Conservation (phyloP, 306 rosid species). For the Castanea sativa region DNA sequence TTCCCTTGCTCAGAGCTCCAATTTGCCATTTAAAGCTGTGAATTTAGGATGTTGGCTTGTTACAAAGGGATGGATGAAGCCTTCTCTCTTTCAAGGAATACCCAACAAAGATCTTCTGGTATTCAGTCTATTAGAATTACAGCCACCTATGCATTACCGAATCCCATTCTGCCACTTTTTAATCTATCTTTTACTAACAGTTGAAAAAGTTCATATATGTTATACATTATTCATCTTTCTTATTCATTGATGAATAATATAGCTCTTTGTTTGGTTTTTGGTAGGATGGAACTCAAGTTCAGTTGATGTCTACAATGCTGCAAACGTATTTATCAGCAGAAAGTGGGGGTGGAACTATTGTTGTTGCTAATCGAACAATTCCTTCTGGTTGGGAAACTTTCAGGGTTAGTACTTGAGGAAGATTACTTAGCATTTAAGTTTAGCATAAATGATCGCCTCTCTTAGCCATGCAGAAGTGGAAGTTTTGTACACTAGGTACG, state of each 20-base stretch:
- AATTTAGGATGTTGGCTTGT: slow-evolving; percentile 69
- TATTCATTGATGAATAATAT: background rate
- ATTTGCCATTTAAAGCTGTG: slow-evolving; percentile 56
- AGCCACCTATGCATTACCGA: background rate
- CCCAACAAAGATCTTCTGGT: slow-evolving; percentile 62
- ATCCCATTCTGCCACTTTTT: too few relatives aligned
- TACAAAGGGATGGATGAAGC: slow-evolving; percentile 72
- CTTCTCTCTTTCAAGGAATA: slow-evolving; percentile 56
- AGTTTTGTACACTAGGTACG: too few relatives aligned
- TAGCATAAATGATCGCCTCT: background rate
- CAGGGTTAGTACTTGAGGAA: slow-evolving; percentile 34
- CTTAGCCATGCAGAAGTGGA: too few relatives aligned
- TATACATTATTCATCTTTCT: background rate
- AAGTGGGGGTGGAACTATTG: slow-evolving; percentile 51
- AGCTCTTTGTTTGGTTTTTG: background rate
- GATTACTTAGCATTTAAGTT: background rate
- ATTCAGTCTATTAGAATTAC: background rate
- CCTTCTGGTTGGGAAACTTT: slow-evolving; percentile 63
- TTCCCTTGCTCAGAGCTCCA: slow-evolving; percentile 25
- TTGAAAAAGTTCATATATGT: background rate
- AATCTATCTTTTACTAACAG: too few relatives aligned
- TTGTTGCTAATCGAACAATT: slow-evolving; percentile 47
- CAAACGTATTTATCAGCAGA: slow-evolving; percentile 47
- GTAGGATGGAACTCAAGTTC: slow-evolving; percentile 76
- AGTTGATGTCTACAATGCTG: slow-evolving; percentile 47